Percentiles rank a stretch among this genome's conserved stretches.
phyloP scores from a whole-genome alignment of 179 eudicot species.

The Monotropa hypopitys region DNA sequence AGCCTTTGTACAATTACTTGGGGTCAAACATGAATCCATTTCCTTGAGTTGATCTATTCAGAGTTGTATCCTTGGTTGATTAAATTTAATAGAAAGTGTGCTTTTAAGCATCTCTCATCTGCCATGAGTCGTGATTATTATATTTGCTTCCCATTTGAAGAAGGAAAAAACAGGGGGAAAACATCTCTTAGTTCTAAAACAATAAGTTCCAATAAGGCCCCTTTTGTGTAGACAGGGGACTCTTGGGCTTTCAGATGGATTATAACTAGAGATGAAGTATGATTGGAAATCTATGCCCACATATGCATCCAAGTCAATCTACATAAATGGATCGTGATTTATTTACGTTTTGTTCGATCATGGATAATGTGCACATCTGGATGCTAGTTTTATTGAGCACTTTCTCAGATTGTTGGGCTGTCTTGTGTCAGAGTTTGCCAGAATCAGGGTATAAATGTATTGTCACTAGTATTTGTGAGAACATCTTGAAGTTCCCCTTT shows the following conservation, averaged over 20 bases:
- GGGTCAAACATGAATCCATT: neutral
- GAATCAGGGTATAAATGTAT: neutral
- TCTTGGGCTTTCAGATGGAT: neutral
- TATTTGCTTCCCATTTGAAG: neutral
- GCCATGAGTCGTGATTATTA: neutral
- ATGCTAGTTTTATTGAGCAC: neutral
- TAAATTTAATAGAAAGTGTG: neutral
- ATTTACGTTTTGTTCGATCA: neutral
- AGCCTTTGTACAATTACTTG: neutral
- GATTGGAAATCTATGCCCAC: too few species aligned
- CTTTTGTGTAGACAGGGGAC: neutral
- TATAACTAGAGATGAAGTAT: neutral
- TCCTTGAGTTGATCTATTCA: neutral
- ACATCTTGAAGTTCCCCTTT: neutral
- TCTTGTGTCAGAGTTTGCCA: neutral
- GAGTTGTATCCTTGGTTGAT: neutral
- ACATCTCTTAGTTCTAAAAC: neutral
- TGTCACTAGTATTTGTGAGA: neutral
- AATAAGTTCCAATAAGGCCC: neutral
- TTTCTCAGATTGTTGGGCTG: neutral
- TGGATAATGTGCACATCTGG: neutral
- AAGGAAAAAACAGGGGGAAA: neutral
- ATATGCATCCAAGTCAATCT: too few species aligned
- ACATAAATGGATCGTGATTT: too few species aligned
- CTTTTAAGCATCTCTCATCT: neutral